Evolutionary conservation across 164 flowering plant genomes (phyloP).

Genomic region (Berberis thunbergii): DNA sequence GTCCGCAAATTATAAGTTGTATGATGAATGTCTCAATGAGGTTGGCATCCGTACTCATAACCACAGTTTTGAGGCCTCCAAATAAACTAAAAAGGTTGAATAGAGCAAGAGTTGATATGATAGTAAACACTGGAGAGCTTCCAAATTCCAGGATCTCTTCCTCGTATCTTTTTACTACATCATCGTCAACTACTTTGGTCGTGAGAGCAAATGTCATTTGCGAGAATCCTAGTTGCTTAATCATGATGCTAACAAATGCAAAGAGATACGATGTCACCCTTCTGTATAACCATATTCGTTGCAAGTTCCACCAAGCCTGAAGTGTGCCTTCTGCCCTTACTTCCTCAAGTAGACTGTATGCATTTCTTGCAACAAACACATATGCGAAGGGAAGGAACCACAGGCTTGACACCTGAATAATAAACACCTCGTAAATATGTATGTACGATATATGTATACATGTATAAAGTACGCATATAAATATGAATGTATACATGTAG

Average conservation of each 20-base stretch:
- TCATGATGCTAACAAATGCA: neutral
- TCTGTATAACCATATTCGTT: constrained; percentile 8
- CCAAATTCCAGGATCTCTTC: constrained; percentile 38
- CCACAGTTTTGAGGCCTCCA: constrained; percentile 19
- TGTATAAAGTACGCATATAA: neutral
- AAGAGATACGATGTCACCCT: neutral
- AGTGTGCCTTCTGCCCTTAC: neutral
- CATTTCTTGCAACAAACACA: neutral
- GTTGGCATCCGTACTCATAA: neutral
- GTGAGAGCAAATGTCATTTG: neutral
- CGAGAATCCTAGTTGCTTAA: neutral
- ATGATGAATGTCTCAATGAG: constrained; percentile 12
- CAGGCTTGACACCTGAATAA: constrained; percentile 43
- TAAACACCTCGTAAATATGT: neutral
- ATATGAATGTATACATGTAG: neutral
- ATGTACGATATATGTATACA: neutral
- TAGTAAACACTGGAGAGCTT: constrained; percentile 43
- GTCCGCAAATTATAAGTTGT: constrained; percentile 39
- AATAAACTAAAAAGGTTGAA: constrained; percentile 41
- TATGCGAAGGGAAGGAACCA: constrained; percentile 42
- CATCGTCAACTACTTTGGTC: neutral
- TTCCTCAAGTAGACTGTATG: neutral
- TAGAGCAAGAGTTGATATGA: constrained; percentile 49
- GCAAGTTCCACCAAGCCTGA: constrained; percentile 14
- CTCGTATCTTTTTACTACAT: neutral